A percentile compares a stretch with the other conserved stretches of the same genome.
These are phyloP conservation scores for Cucurbita moschata DNA, from an alignment of 306 rosid genomes.

Conservation along the genomic window DNA sequence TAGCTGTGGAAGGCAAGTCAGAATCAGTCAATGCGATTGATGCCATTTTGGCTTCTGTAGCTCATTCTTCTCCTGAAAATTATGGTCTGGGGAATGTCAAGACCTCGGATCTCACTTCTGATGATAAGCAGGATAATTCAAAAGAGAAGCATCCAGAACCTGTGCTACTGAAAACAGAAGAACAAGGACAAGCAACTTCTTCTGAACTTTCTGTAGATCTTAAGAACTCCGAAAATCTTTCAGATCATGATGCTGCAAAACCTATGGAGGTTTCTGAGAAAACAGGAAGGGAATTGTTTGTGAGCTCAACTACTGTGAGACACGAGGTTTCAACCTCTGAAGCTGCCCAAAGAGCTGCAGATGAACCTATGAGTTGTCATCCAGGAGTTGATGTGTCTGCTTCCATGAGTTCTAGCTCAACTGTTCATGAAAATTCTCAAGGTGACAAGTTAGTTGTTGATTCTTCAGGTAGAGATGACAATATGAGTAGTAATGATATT, in stretches of 20 bases:
- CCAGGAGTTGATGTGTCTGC: constrained; percentile 21
- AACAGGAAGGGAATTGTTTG: constrained; percentile 14
- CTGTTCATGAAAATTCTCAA: constrained; percentile 9
- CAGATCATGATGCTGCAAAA: constrained; percentile 9
- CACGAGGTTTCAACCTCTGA: constrained; percentile 13
- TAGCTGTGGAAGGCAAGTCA: constrained; percentile 16
- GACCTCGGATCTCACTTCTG: constrained; percentile 9
- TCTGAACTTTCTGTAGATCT: constrained; percentile 17
- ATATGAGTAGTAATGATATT: constrained; percentile 15
- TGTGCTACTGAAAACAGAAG: constrained; percentile 11
- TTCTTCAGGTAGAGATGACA: constrained; percentile 23
- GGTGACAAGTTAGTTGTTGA: constrained; percentile 5
- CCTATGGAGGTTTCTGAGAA: constrained; percentile 12
- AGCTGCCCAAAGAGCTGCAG: constrained; percentile 13
- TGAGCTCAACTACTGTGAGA: constrained; percentile 12
- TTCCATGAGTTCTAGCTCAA: constrained; percentile 13
- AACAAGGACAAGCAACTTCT: constrained; percentile 11
- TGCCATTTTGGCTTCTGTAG: constrained; percentile 12
- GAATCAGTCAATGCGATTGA: constrained; percentile 8
- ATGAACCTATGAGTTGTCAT: constrained; percentile 22
- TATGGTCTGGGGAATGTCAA: constrained; percentile 16
- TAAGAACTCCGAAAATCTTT: constrained; percentile 10
- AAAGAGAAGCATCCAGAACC: constrained; percentile 20
- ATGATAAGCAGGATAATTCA: constrained; percentile 16
- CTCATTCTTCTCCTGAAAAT: constrained; percentile 25